phyloP scores from a whole-genome alignment of 2,329 filamentous ascomycete species.

The Tolypocladium sp. region DNA sequence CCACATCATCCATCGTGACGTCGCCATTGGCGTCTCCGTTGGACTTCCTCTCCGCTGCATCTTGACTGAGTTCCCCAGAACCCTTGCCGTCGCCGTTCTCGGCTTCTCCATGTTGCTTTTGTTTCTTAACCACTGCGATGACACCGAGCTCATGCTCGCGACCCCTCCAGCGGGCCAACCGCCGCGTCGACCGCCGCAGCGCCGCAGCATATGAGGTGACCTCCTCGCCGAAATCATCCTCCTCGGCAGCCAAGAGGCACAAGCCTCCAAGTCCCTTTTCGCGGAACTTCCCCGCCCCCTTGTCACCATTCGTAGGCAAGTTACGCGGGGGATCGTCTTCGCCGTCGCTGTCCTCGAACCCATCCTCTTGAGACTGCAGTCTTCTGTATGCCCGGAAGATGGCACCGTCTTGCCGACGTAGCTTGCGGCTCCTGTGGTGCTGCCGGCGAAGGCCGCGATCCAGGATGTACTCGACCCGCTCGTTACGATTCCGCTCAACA shows the following conservation, averaged over 20 bases:
- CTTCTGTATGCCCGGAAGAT: slow-evolving; percentile 59
- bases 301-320: slow-evolving; percentile 17
- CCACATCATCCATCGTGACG: slow-evolving; percentile 40
- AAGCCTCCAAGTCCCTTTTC: slow-evolving; percentile 56
- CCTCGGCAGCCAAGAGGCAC: slow-evolving; percentile 50
- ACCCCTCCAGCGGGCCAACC: slow-evolving; percentile 61
- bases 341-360: slow-evolving; percentile 54
- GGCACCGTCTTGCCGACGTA: slow-evolving; percentile 54
- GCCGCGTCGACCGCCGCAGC: slow-evolving; percentile 51
- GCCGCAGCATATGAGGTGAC: slow-evolving; percentile 56
- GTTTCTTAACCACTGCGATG: slow-evolving; percentile 35
- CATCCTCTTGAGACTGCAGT: slow-evolving; percentile 44
- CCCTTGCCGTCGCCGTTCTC: slow-evolving; percentile 19
- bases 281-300: slow-evolving; percentile 31
- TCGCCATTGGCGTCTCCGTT: slow-evolving; percentile 32
- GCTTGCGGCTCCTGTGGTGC: slow-evolving; percentile 54
- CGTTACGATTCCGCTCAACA: slow-evolving; percentile 67
- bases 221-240: slow-evolving; percentile 72
- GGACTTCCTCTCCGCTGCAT: slow-evolving; percentile 2
- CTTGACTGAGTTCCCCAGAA: slow-evolving; percentile 14
- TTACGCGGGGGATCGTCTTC: slow-evolving; percentile 35
- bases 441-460: slow-evolving; percentile 62
- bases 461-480: slow-evolving; percentile 74
- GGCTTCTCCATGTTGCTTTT: slow-evolving; percentile 18
- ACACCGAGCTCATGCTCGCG: slow-evolving; percentile 35